Evolutionary conservation across 331 rosid species (phyloP).

Genomic region (Erythrophleum ivorense): DNA sequence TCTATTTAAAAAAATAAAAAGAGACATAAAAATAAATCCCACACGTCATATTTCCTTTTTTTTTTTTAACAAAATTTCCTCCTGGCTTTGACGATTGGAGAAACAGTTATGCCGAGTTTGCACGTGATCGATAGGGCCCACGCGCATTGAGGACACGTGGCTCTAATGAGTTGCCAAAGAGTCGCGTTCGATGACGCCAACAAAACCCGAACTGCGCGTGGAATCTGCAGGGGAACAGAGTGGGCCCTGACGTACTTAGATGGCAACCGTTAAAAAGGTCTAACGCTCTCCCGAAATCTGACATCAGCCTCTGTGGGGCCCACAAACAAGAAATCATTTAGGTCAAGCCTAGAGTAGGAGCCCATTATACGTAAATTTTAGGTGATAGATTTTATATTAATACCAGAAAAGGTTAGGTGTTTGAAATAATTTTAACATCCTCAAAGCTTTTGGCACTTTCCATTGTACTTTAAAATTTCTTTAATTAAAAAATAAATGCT

Average conservation of each 20-base stretch:
- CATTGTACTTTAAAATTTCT: background rate
- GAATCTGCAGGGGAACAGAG: background rate
- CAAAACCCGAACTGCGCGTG: constrained; percentile 21
- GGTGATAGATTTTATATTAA: background rate
- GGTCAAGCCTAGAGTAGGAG: background rate
- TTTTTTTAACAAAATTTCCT: too few species aligned
- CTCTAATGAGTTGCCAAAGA: background rate
- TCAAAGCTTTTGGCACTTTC: background rate
- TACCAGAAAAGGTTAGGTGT: background rate
- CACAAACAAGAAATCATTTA: background rate
- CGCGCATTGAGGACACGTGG: background rate
- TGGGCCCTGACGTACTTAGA: constrained; percentile 24
- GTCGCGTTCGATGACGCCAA: background rate
- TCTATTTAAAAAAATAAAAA: too few species aligned
- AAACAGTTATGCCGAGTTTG: background rate
- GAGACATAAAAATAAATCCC: too few species aligned
- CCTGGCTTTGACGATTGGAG: too few species aligned
- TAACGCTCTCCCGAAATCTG: constrained; percentile 31
- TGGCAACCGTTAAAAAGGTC: constrained; percentile 51
- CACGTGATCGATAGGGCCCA: constrained; percentile 1
- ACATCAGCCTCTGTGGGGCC: constrained; percentile 41
- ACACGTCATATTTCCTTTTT: too few species aligned
- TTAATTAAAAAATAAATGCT: background rate
- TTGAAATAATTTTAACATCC: background rate
- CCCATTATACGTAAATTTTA: background rate